A percentile compares a stretch with the other conserved stretches of the same genome.
Conservation (phyloP, 257 asterid genomes). For the Cordia subcordata region DNA sequence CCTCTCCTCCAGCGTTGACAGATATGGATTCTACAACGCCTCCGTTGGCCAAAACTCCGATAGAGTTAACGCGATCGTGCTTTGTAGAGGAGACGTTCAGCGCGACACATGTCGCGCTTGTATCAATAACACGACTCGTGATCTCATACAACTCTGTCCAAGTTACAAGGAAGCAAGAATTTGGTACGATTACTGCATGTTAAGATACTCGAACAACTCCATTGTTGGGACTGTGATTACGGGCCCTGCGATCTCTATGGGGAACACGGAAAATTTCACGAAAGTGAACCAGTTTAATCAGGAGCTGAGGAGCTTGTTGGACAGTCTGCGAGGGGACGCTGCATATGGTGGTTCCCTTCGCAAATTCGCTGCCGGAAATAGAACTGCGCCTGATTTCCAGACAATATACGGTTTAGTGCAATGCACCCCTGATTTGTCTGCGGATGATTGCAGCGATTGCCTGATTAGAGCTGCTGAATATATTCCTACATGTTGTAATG, state of each 20-base stretch:
- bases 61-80: slow-evolving; percentile 14
- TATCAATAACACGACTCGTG: not conserved
- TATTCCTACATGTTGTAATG: not conserved
- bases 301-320: slow-evolving; percentile 4
- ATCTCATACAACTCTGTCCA: slow-evolving; percentile 15
- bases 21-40: slow-evolving; percentile 25
- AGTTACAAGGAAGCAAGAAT: slow-evolving; percentile 14
- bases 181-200: slow-evolving; percentile 15
- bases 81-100: slow-evolving; percentile 33
- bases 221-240: slow-evolving; percentile 3
- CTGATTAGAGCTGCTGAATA: not conserved
- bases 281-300: not conserved
- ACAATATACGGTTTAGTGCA: slow-evolving; percentile 2
- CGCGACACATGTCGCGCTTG: slow-evolving; percentile 22
- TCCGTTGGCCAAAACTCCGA: slow-evolving; percentile 15
- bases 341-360: not conserved
- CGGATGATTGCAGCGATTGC: not conserved
- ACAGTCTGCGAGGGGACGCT: slow-evolving; percentile 3
- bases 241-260: not conserved
- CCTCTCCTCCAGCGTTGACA: slow-evolving; percentile 14
- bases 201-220: slow-evolving; percentile 17
- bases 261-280: not conserved
- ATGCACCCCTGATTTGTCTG: slow-evolving; percentile 12
- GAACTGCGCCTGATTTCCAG: not conserved
- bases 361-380: slow-evolving; percentile 17